phyloP scores from a whole-genome alignment of 1,284 basidiomycete species.

The Entoloma clypeatum region DNA sequence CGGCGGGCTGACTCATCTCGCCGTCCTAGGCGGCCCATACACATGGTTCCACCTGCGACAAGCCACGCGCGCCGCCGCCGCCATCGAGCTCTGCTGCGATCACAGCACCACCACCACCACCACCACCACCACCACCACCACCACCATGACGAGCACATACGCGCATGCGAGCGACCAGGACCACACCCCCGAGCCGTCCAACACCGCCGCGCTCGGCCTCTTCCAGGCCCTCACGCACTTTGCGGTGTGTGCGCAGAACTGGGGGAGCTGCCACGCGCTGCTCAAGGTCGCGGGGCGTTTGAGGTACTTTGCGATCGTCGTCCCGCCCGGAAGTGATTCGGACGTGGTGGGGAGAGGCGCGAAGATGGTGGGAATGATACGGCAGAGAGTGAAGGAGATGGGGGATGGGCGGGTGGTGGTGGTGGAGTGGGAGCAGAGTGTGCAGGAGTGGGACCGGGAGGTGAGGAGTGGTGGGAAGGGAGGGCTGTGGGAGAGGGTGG shows the following conservation, averaged over 20 bases:
- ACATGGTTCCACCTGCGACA: constrained; percentile 21
- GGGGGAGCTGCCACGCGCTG: constrained; percentile 19
- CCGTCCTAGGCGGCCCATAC: constrained; percentile 20
- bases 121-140: too few species aligned
- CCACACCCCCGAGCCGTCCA: constrained; percentile 4
- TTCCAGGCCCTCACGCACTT: constrained; percentile 20
- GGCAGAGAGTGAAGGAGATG: constrained; percentile 17
- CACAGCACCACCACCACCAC: too few species aligned
- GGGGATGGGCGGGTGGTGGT: constrained; percentile 19
- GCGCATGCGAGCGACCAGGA: constrained; percentile 1
- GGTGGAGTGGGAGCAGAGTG: constrained; percentile 14
- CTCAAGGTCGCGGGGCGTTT: constrained; percentile 17
- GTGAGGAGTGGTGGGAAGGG: constrained; percentile 12
- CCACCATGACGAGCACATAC: too few species aligned
- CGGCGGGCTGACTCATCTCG: constrained; percentile 22
- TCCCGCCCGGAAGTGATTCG: too few species aligned
- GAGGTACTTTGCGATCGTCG: constrained; percentile 19
- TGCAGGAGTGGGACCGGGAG: constrained; percentile 16
- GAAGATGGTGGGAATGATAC: constrained; percentile 15
- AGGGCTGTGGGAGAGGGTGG: constrained; percentile 18
- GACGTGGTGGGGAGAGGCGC: too few species aligned
- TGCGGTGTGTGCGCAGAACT: constrained; percentile 19
- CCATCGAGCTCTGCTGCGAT: too few species aligned
- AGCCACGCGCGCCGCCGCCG: constrained; percentile 13
- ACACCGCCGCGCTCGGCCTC: constrained; percentile 8